phyloP scores from a whole-genome alignment of 2,329 filamentous ascomycete species.

The Albifimbria verrucaria region DNA sequence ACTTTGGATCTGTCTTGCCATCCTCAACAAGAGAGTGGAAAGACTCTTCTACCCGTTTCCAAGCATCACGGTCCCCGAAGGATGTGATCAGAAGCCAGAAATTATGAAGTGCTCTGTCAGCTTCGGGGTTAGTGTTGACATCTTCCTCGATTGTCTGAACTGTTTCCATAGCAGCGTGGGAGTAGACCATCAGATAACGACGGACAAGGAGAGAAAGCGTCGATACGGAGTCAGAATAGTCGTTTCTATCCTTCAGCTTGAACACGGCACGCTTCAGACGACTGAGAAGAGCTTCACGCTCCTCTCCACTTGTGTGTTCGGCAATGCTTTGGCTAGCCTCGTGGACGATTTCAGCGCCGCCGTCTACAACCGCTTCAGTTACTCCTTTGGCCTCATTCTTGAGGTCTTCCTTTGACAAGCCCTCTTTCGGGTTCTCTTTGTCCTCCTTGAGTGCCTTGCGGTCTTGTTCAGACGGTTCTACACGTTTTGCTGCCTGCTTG shows the following conservation, averaged over 20 bases:
- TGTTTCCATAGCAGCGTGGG: conserved; percentile 66
- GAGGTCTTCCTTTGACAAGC: conserved; percentile 62
- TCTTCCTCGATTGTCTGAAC: conserved; percentile 66
- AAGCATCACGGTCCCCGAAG: conserved; percentile 71
- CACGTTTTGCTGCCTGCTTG: conserved; percentile 66
- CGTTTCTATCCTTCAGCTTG: conserved; percentile 69
- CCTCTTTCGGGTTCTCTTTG: conserved; percentile 17
- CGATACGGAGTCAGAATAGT: conserved; percentile 85
- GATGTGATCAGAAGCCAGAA: conserved; percentile 79
- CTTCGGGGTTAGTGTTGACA: conserved; percentile 67
- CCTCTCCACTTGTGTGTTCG: conserved; percentile 69
- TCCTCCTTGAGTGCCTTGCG: conserved; percentile 45
- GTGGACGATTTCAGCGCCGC: conserved; percentile 46
- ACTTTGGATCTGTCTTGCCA: conserved; percentile 73
- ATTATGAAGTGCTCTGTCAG: conserved; percentile 72
- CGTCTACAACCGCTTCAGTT: conserved; percentile 50
- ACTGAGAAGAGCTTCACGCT: conserved; percentile 68
- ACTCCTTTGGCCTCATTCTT: conserved; percentile 54
- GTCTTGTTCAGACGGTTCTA: conserved; percentile 66
- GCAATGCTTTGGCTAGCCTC: conserved; percentile 68
- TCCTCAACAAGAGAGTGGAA: conserved; percentile 72
- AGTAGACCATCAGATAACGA: conserved; percentile 75
- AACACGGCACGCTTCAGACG: conserved; percentile 74
- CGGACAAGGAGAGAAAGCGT: conserved; percentile 72
- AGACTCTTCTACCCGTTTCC: conserved; percentile 68